Evolutionary conservation across 2,329 filamentous ascomycete species (phyloP).

Genomic region (Stachybotrys chartarum): DNA sequence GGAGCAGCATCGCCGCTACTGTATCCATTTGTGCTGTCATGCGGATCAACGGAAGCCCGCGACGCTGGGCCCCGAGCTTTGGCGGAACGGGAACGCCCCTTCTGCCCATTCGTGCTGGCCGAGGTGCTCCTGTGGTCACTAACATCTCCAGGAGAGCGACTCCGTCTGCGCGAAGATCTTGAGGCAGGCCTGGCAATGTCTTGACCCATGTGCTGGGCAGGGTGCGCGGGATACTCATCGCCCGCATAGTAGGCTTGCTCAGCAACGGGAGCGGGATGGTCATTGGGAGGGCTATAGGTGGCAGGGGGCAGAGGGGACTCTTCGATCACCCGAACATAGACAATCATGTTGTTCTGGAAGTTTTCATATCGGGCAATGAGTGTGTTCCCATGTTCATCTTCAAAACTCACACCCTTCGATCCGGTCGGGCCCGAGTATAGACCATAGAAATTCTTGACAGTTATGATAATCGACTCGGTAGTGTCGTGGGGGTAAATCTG

Average conservation of each 20-base stretch:
- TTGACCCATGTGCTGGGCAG: slow-evolving; percentile 45
- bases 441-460: slow-evolving; percentile 98
- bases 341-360: slow-evolving; percentile 83
- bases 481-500: slow-evolving; percentile 94
- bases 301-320: slow-evolving; percentile 39
- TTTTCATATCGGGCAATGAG: slow-evolving; percentile 97
- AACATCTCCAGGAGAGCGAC: slow-evolving; percentile 63
- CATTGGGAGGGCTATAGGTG: slow-evolving; percentile 43
- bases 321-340: slow-evolving; percentile 82
- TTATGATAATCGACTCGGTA: slow-evolving; percentile 95
- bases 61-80: slow-evolving; percentile 54
- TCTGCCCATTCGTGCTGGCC: slow-evolving; percentile 54
- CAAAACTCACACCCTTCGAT: slow-evolving; percentile 84
- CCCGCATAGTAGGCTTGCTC: slow-evolving; percentile 49
- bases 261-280: slow-evolving; percentile 44
- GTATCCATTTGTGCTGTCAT: slow-evolving; percentile 66
- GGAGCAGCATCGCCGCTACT: slow-evolving; percentile 82
- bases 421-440: slow-evolving; percentile 69
- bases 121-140: slow-evolving; percentile 73
- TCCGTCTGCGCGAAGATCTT: slow-evolving; percentile 66
- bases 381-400: slow-evolving; percentile 81
- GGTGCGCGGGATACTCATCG: slow-evolving; percentile 38
- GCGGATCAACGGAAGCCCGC: slow-evolving; percentile 48
- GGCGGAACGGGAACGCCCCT: slow-evolving; percentile 59
- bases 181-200: slow-evolving; percentile 62